Evolutionary conservation across 2,329 filamentous ascomycete species (phyloP).

Genomic region (Penicillium occitanis): DNA sequence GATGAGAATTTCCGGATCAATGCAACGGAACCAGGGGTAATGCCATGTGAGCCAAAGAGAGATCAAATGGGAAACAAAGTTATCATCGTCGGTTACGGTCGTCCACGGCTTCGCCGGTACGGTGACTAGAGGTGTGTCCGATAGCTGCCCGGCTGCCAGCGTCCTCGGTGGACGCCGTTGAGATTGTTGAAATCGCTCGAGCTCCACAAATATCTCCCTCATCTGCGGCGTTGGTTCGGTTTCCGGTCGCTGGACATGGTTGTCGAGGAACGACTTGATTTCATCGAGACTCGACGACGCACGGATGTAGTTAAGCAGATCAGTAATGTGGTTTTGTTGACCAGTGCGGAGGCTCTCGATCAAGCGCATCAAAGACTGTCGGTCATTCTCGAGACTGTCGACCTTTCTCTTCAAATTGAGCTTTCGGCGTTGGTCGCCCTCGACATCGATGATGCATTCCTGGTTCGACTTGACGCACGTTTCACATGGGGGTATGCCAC

Average conservation of each 20-base stretch:
- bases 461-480: conserved; percentile 16
- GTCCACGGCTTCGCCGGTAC: conserved; percentile 63
- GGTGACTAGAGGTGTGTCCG: conserved; percentile 36
- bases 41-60: conserved; percentile 96
- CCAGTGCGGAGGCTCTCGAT: conserved; percentile 14
- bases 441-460: conserved; percentile 20
- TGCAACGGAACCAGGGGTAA: conserved; percentile 79
- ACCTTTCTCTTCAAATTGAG: conserved; percentile 21
- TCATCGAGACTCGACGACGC: conserved; percentile 10
- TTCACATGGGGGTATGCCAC: conserved; percentile 16
- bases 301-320: conserved; percentile 9
- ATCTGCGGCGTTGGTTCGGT: not conserved
- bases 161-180: not conserved
- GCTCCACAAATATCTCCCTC: not conserved
- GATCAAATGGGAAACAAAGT: conserved; percentile 76
- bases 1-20: conserved; percentile 72
- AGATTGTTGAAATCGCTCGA: not conserved
- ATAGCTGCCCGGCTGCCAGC: not conserved
- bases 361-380: conserved; percentile 8
- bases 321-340: not conserved
- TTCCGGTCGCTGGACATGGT: not conserved
- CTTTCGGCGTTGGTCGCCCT: conserved; percentile 21
- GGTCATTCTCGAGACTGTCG: conserved; percentile 17
- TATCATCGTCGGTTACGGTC: conserved; percentile 70
- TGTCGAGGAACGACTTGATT: conserved; percentile 2